Base-by-base conservation (phyloP, 805 yeast genomes). In the Candida sithepensis region DNA sequence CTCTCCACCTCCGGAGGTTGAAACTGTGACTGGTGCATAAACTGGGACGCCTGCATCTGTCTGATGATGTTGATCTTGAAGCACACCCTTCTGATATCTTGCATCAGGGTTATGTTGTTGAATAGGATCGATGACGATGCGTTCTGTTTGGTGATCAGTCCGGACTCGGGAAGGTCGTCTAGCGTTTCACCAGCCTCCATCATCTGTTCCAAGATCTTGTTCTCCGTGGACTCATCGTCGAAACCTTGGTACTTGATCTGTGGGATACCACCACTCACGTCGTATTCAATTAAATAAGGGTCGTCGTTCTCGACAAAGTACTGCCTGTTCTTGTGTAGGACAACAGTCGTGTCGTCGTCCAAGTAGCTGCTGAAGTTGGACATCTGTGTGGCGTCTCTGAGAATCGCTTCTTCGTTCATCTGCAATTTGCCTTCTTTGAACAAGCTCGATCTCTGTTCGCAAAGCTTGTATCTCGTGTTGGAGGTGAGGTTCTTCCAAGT, bases 401-500 rank as follows among this genome's bases (percentile, higher is more conserved):
- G 57, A 2, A 84, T 67, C 0, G 96, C 96, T 18, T 77, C 82
- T 0, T 88, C 82, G 36, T 88, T 82, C 13, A 74, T 66, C 51
- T 86, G 85, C 7, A 91, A 63, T 45, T 71, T 75, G 48, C 73
- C 70, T 16, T 78, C 77, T 19, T 75, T 78, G 60, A 92, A 90
- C 41, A 89, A 66, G 2, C 75, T 78, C 0, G 87, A 74, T 55
- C 98, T 75, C 47, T 77, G 74, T 22, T 80, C 67, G 59, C 96
- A 84, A 51, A 87, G 77, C 44, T 85, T 83, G 14, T 92, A 88
- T 48, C 97, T 70, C 0, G 85, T 77, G 51, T 84, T 84, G 0
- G 96, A 86, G 0, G 94, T 89, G 36, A 84, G 66, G n/a, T 79
- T 78, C 56, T 85, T 84, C 97, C 97, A 91, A 1, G 88, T 80